Base-by-base conservation (phyloP, 2,329 filamentous ascomycete species). In the Hirsutella thompsonii region DNA sequence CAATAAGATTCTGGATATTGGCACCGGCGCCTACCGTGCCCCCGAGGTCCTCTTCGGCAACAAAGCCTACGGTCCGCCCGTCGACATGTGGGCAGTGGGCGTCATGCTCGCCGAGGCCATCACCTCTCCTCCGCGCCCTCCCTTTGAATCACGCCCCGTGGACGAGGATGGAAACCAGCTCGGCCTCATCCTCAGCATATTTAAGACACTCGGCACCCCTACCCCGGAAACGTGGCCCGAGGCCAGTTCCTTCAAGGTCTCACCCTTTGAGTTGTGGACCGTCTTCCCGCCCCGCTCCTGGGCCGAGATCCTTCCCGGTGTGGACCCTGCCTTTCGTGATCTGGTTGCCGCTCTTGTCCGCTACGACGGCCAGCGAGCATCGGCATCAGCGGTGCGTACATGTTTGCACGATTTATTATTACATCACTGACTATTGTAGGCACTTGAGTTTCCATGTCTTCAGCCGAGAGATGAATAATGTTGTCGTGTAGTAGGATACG, bases 71-170 rank as follows among this genome's bases (percentile, higher is more conserved):
- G 74, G 72, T 2, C 58, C 74, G 0, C 69, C 74, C 8, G 70
- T 96, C 3, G 92, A 98, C 58, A 78, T 96, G 62, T 98, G 93
- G 92, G 83, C 80, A 4, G 73, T 83, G 0, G 92, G 93, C 1
- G 81, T 82, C 46, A 82, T 94, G 53, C 74, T 93, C 10, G 84
- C 87, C 4, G 89, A 96, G 60, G 84, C 59, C 55, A 79, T 64
- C 54, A 70, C 58, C 46, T 69, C 48, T 48, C 69, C 56, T 50
- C 77, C 64, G 36, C 64, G 45, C n/a, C 71, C 82, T 0, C 67
- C 96, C 1, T 96, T 98, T 51, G 82, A 92, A 55, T 85, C 87
- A 3, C 83, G 87, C 1, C 59, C 70, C 2, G 68, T 65, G 0
- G 68, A 75, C 44, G 86, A 94, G 51, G 72, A 96, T 39, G 92